Evolutionary conservation across 345 rosid genomes (phyloP).

Genomic region (Erucastrum elatum): DNA sequence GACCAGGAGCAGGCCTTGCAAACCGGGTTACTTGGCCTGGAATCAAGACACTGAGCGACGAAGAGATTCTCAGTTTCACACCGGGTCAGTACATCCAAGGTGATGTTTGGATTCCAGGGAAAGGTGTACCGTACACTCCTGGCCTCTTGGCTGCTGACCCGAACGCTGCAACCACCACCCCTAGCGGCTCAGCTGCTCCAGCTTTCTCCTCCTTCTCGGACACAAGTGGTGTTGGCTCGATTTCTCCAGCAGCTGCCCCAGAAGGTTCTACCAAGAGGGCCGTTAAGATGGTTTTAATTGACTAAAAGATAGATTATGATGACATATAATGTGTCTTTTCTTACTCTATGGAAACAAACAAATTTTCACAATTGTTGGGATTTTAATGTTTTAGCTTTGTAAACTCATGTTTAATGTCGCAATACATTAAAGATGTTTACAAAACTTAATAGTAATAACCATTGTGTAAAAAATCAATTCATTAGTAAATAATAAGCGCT

Average conservation of each 20-base stretch:
- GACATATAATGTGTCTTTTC: conserved; percentile 16
- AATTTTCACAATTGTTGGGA: conserved; percentile 32
- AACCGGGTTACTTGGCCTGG: conserved; percentile 67
- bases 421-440: conserved; percentile 28
- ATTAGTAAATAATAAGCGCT: no score
- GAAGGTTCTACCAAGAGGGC: not conserved
- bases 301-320: conserved; percentile 7
- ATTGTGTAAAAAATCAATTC: conserved; percentile 14
- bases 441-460: not conserved
- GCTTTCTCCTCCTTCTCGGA: conserved; percentile 13
- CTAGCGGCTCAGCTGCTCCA: conserved; percentile 4
- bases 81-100: conserved; percentile 48
- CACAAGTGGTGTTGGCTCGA: conserved; percentile 21
- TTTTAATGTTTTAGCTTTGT: conserved; percentile 31
- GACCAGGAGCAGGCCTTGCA: conserved; percentile 62
- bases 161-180: not conserved
- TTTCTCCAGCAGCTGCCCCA: not conserved
- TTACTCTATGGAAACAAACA: not conserved
- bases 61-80: conserved; percentile 43
- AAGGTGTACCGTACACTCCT: conserved; percentile 55
- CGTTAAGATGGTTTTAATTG: not conserved
- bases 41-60: conserved; percentile 46
- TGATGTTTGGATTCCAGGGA: conserved; percentile 51
- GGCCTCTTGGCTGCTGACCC: conserved; percentile 33
- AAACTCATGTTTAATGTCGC: conserved; percentile 30